A percentile compares a stretch with the other conserved stretches of the same genome.
These are phyloP conservation scores for Plasmodium vivax DNA, from an alignment of 169 alveolate species.

Conservation along the genomic window DNA sequence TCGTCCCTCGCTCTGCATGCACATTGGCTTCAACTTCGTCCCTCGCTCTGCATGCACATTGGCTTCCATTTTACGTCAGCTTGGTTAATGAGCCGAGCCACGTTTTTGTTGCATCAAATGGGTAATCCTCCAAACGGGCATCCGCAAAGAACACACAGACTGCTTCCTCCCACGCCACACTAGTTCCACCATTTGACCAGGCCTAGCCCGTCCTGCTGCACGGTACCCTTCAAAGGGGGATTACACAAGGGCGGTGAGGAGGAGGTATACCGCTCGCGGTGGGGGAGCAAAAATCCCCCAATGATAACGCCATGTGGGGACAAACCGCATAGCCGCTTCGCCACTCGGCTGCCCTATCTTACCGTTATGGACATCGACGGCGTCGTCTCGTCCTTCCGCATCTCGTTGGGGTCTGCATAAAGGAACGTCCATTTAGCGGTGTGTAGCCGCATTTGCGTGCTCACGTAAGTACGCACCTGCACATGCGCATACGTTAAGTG, in stretches of 20 bases:
- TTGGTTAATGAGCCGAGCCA: not conserved
- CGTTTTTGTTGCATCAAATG: not conserved
- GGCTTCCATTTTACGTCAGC: not conserved
- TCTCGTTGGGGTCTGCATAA: slow-evolving; percentile 50
- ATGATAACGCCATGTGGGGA: not conserved
- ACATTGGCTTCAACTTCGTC: not conserved
- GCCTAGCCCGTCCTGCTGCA: slow-evolving; percentile 70
- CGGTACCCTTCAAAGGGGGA: slow-evolving; percentile 47
- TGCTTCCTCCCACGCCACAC: not conserved
- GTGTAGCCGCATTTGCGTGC: not conserved
- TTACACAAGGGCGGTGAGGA: not conserved
- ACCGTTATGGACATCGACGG: slow-evolving; percentile 75
- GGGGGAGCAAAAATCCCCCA: not conserved
- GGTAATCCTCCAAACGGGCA: not conserved
- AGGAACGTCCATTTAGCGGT: not conserved
- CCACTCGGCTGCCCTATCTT: not conserved
- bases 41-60: no score
- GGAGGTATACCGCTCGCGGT: not conserved
- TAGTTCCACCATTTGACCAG: slow-evolving; percentile 66
- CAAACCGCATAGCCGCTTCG: not conserved
- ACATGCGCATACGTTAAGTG: not conserved
- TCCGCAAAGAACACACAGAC: not conserved
- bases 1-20: no score
- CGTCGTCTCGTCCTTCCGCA: slow-evolving; percentile 24
- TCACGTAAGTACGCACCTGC: not conserved